phyloP scores from a whole-genome alignment of 345 rosid genomes.

The Hibiscus mutabilis region DNA sequence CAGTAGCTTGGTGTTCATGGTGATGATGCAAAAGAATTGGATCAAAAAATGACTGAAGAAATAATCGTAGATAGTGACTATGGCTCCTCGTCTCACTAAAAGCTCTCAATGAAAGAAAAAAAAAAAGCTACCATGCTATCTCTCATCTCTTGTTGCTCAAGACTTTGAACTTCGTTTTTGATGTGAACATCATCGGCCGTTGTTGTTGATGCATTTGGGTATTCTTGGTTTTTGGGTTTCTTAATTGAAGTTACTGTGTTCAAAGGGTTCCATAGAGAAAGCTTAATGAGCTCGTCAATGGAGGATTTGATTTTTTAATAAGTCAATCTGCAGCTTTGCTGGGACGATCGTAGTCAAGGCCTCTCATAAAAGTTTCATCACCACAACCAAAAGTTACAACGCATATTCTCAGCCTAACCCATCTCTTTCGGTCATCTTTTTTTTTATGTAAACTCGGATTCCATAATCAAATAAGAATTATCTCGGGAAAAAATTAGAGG shows the following conservation, averaged over 20 bases:
- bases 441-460: too few relatives aligned
- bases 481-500: slow-evolving; percentile 9
- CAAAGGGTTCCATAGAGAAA: slow-evolving; percentile 71
- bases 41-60: slow-evolving; percentile 68
- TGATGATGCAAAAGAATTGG: slow-evolving; percentile 36
- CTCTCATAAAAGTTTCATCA: too few relatives aligned
- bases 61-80: slow-evolving; percentile 80
- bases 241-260: slow-evolving; percentile 13
- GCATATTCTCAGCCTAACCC: too few relatives aligned
- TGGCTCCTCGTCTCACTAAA: slow-evolving; percentile 46
- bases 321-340: slow-evolving; percentile 96
- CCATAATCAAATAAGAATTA: neutral
- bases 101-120: slow-evolving; percentile 66
- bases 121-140: slow-evolving; percentile 33
- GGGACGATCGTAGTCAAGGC: slow-evolving; percentile 79
- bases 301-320: slow-evolving; percentile 72
- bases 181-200: slow-evolving; percentile 14
- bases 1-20: slow-evolving; percentile 23
- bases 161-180: slow-evolving; percentile 9
- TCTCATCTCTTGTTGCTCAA: slow-evolving; percentile 20
- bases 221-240: slow-evolving; percentile 13
- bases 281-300: slow-evolving; percentile 75
- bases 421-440: too few relatives aligned
- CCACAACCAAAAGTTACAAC: too few relatives aligned
- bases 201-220: slow-evolving; percentile 12